Evolutionary conservation across 140 eudicot species (phyloP).

Genomic region (Senecio squalidus): DNA sequence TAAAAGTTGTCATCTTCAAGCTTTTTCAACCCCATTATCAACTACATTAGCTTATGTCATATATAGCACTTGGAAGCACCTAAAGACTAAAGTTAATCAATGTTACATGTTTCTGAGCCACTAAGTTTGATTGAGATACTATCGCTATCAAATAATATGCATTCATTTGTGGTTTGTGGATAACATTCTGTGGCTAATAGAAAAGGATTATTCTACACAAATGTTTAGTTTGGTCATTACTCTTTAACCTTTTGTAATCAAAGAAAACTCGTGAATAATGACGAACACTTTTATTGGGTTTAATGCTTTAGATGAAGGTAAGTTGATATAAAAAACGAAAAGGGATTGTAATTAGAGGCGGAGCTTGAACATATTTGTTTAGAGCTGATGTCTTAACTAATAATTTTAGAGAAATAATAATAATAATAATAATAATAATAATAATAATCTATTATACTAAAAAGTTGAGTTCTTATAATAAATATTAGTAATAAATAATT

Average conservation of each 20-base stretch:
- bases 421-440: no score
- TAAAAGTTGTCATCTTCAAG: conserved; percentile 23
- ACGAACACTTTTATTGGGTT: background rate
- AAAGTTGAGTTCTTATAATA: no score
- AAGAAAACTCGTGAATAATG: background rate
- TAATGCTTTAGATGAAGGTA: no score
- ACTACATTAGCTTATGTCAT: conserved; percentile 21
- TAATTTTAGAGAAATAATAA: no score
- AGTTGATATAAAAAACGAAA: no score
- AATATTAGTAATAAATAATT: no score
- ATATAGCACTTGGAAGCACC: conserved; percentile 23
- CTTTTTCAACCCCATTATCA: conserved; percentile 19
- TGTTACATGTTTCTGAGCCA: conserved; percentile 24
- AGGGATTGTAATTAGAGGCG: no score
- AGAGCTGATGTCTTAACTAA: no score
- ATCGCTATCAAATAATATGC: conserved; percentile 17
- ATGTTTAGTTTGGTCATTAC: background rate
- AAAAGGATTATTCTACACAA: conserved; percentile 18
- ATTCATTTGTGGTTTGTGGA: conserved; percentile 26
- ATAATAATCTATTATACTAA: no score
- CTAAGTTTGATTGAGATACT: conserved; percentile 16
- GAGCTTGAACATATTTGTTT: no score
- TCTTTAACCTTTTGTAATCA: background rate
- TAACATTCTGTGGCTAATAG: conserved; percentile 22
- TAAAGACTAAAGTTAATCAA: conserved; percentile 12